phyloP scores from a whole-genome alignment of 306 rosid species.

The Castanea crenata region DNA sequence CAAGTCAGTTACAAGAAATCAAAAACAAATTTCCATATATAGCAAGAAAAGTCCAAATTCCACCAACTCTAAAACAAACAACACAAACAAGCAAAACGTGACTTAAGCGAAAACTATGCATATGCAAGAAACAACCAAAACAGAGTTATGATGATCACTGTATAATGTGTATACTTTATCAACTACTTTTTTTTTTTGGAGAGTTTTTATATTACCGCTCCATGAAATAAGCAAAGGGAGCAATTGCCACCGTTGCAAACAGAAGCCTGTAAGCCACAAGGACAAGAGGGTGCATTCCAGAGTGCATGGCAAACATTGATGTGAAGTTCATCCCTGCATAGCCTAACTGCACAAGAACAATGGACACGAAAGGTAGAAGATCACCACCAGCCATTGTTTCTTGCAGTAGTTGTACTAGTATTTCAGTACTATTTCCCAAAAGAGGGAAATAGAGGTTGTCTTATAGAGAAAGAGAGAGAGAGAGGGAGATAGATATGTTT shows the following conservation, averaged over 20 bases:
- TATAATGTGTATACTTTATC: no score
- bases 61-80: neutral
- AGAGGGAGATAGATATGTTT: neutral
- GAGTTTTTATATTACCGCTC: conserved; percentile 51
- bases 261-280: conserved; percentile 84
- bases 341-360: conserved; percentile 49
- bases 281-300: conserved; percentile 75
- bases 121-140: neutral
- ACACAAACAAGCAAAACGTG: neutral
- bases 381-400: conserved; percentile 33
- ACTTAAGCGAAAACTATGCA: neutral
- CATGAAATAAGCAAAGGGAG: conserved; percentile 62
- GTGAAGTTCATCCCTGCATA: conserved; percentile 73
- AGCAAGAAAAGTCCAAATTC: neutral
- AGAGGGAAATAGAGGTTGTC: neutral
- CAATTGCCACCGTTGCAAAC: conserved; percentile 61
- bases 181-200: neutral
- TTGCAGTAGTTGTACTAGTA: neutral
- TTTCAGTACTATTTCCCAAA: neutral
- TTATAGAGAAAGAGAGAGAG: neutral
- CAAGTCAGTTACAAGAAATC: neutral
- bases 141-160: neutral
- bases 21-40: neutral
- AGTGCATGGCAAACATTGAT: conserved; percentile 77
- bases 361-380: conserved; percentile 45